Base-by-base conservation (phyloP, 805 yeast species). In the Candida tallmaniae region DNA sequence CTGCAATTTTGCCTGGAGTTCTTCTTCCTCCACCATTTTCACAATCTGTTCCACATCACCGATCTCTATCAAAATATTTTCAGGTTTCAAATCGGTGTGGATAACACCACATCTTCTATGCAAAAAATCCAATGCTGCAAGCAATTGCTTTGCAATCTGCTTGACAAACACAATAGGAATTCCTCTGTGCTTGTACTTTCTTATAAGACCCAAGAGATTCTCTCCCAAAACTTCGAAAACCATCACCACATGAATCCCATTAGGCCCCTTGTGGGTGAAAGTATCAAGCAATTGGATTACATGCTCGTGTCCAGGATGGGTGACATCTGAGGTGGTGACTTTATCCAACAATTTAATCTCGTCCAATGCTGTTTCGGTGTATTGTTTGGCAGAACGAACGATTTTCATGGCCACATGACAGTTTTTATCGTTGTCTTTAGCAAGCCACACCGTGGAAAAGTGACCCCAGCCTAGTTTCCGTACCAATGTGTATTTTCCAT, bases 391-490 rank as follows among this genome's bases (percentile, higher is more conserved):
- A 48, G 94, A 81, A 42, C 96, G 73, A 17, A 93, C 97, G 47
- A 93, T 82, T 57, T 93, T 93, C 73, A 93, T 74, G 2, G 98
- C 98, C 15, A 93, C 97, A 53, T 84, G 96, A 31, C 74, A 63
- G 40, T 74, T 69, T 36, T 68, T 64, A 42, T 65, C 69, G 34
- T 67, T 62, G 32, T 76, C 76, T 40, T 63, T 72, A 4, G 96
- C 97, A 19, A 85, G 66, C 97, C 96, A 89, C 15, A 86, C 97
- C 1, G 96, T 93, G 18, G 95, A 82, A 54, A 93, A 93, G 60
- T 93, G 97, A 23, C 99, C 99, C 99, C 99, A 93, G 0, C 99
- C 99, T 4, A 93, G 67, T 54, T 93, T 93, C 41, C 97, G 75
- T 20, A 85, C 89, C 31, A 93, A 60, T 2, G 80, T 70, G 56